phyloP scores from a whole-genome alignment of 2,329 filamentous ascomycete species.

The Dichotomopilus funicola region DNA sequence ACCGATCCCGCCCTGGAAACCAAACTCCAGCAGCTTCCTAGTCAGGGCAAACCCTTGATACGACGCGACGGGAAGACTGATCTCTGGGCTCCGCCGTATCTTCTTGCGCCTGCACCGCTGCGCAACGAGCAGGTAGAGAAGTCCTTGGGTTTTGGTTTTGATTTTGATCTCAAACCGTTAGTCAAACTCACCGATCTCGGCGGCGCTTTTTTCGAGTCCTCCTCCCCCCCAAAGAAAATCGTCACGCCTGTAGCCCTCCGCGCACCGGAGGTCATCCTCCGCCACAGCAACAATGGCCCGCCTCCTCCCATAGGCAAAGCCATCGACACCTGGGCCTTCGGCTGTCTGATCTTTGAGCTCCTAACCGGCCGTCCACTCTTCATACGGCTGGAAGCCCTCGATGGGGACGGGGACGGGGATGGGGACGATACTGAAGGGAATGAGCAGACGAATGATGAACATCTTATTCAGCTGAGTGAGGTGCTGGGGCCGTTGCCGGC shows the following conservation, averaged over 20 bases:
- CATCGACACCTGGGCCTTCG: conserved; percentile 1
- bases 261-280: conserved; percentile 2
- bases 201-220: not conserved
- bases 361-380: not conserved
- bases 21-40: not conserved
- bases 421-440: not conserved
- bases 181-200: conserved; percentile 3
- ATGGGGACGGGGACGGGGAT: not conserved
- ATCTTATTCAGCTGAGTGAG: conserved; percentile 1
- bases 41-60: not conserved
- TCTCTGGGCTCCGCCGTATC: conserved; percentile 1
- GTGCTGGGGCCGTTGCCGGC: conserved; percentile 4
- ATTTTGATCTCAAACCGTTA: conserved; percentile 1
- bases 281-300: too few relatives aligned
- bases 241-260: conserved; percentile 3
- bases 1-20: not conserved
- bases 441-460: conserved; percentile 1
- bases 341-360: conserved; percentile 1
- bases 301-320: not conserved
- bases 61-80: not conserved
- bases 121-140: not conserved
- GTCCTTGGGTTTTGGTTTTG: too few relatives aligned
- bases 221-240: not conserved
- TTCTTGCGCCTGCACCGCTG: not conserved
- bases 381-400: not conserved